Percentiles rank a stretch among this genome's conserved stretches.
Evolutionary conservation across 169 alveolate genomes (phyloP).

Genomic region (Eimeria maxima): DNA sequence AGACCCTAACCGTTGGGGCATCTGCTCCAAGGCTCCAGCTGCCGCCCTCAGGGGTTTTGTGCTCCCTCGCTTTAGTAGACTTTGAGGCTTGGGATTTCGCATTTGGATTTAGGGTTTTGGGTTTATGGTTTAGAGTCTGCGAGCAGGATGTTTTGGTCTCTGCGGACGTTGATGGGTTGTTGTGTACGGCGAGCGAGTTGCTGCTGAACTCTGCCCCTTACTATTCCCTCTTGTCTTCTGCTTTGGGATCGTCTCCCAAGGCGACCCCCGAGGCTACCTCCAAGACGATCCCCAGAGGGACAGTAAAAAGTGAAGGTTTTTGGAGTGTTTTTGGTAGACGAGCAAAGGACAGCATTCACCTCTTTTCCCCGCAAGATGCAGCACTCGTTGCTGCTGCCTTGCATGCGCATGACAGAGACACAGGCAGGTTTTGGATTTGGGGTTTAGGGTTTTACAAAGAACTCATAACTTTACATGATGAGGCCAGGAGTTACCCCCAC

Average conservation of each 20-base stretch:
- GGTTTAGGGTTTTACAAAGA: constrained; percentile 8
- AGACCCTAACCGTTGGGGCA: neutral
- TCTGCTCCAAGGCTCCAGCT: too few relatives aligned
- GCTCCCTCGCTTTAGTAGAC: too few relatives aligned
- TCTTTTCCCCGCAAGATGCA: neutral
- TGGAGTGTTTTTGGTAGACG: neutral
- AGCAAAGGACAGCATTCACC: neutral
- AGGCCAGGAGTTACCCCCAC: neutral
- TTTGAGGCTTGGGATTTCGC: neutral
- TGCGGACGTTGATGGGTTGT: constrained; percentile 49
- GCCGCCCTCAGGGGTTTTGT: too few relatives aligned
- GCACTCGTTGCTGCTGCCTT: constrained; percentile 40
- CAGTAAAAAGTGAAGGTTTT: neutral
- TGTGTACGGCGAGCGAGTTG: constrained; percentile 39
- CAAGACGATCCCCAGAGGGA: neutral
- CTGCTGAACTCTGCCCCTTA: neutral
- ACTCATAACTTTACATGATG: too few relatives aligned
- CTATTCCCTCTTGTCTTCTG: neutral
- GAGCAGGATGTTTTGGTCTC: constrained; percentile 70
- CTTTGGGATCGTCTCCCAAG: too few relatives aligned
- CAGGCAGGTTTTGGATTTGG: constrained; percentile 8
- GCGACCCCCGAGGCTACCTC: neutral
- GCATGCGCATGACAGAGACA: constrained; percentile 39
- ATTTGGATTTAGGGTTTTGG: constrained; percentile 22
- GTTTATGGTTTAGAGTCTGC: constrained; percentile 16